Percentiles rank a stretch among this genome's conserved stretches.
phyloP scores from a whole-genome alignment of 2,329 filamentous ascomycete species.

The Xylariomycetidae sp. region DNA sequence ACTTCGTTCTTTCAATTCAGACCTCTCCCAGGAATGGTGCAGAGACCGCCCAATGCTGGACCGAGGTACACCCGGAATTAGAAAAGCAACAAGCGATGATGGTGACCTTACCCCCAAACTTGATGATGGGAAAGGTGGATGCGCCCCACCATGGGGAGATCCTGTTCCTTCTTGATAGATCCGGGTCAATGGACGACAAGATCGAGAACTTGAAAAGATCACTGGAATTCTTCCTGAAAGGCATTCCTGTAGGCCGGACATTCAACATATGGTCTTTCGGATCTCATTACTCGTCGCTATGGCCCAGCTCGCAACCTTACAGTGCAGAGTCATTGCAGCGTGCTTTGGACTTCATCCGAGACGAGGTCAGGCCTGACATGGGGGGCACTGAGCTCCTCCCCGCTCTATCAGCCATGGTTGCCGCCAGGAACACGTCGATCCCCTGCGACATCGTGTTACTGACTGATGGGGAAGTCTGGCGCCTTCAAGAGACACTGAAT shows the following conservation, averaged over 20 bases:
- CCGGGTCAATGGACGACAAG: conserved; percentile 36
- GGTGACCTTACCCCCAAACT: conserved; percentile 17
- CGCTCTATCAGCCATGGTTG: conserved; percentile 41
- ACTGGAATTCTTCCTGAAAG: conserved; percentile 52
- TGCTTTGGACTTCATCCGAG: conserved; percentile 20
- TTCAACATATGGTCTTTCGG: conserved; percentile 52
- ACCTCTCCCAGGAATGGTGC: conserved; percentile 4
- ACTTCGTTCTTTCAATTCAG: conserved; percentile 22
- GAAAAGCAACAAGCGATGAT: conserved; percentile 20
- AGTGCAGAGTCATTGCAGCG: conserved; percentile 37
- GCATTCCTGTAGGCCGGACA: conserved; percentile 32
- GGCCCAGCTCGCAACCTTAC: conserved; percentile 8
- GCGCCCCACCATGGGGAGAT: conserved; percentile 7
- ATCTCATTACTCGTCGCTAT: conserved; percentile 10
- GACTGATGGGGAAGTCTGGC: conserved; percentile 50
- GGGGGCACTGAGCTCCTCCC: conserved; percentile 48
- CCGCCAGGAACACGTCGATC: conserved; percentile 33
- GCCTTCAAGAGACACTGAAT: conserved; percentile 39
- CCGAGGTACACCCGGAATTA: conserved; percentile 19
- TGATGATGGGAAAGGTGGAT: conserved; percentile 5
- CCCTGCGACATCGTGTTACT: conserved; percentile 45
- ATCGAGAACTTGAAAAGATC: conserved; percentile 43
- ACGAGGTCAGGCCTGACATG: conserved; percentile 38
- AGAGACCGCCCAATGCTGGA: conserved; percentile 15
- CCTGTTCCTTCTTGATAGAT: conserved; percentile 22